Conservation (phyloP, 2,329 filamentous ascomycete species). For the Cordyceps javanica region DNA sequence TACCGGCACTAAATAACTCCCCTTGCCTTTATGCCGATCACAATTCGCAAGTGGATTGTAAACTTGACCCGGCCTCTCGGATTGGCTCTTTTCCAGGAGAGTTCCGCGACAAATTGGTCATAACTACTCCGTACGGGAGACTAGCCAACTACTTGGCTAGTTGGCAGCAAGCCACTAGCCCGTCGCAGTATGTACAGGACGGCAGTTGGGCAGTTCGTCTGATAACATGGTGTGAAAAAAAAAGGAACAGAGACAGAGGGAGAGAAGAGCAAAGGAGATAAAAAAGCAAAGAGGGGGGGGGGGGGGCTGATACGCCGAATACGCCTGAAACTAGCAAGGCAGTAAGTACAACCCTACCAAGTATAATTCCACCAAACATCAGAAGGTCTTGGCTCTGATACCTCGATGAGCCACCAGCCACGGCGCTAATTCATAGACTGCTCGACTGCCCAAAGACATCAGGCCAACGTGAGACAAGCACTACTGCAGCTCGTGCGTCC, state of each 20-base stretch:
- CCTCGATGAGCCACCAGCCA: neutral
- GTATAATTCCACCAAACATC: neutral
- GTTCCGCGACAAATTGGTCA: neutral
- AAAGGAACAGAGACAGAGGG: neutral
- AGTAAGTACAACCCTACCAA: neutral
- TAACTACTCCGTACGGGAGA: too few relatives aligned
- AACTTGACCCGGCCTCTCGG: neutral
- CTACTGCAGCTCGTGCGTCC: neutral
- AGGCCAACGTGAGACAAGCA: neutral
- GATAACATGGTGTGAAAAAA: neutral
- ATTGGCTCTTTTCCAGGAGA: neutral
- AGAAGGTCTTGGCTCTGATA: neutral
- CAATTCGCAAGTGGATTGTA: neutral
- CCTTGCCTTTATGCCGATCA: conserved; percentile 4
- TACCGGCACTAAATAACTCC: neutral
- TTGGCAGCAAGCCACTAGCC: neutral
- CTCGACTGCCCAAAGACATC: neutral
- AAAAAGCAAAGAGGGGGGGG: too few relatives aligned
- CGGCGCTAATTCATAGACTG: neutral
- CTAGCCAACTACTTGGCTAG: too few relatives aligned
- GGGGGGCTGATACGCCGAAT: neutral
- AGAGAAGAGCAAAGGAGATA: neutral
- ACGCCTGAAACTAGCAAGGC: neutral
- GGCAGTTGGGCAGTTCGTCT: neutral
- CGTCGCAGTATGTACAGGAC: neutral